Percentiles rank a stretch among this genome's conserved stretches.
phyloP scores from a whole-genome alignment of 306 rosid species.

The Purshia tridentata region DNA sequence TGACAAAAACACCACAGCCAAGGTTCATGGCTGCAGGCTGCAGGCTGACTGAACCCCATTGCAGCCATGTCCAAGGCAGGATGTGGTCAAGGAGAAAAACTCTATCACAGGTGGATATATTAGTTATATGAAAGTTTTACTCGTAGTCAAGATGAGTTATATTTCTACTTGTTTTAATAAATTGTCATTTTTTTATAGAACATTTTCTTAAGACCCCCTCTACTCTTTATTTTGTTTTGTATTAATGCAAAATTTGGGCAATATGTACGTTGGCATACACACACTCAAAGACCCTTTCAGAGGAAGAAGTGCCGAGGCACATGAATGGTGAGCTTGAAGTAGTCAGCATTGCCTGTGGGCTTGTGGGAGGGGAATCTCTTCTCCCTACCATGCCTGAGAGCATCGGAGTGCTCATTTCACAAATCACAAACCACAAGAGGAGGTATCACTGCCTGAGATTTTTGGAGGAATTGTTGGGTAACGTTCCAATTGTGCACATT shows the following conservation, averaged over 20 bases:
- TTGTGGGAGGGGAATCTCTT: conserved; percentile 25
- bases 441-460: conserved; percentile 20
- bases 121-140: too few relatives aligned
- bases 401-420: conserved; percentile 6
- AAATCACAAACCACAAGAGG: not conserved
- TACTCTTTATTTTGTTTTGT: too few relatives aligned
- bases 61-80: too few relatives aligned
- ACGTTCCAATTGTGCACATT: conserved; percentile 39
- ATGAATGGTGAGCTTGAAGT: conserved; percentile 15
- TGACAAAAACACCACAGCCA: too few relatives aligned
- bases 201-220: too few relatives aligned
- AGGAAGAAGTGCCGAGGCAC: conserved; percentile 6
- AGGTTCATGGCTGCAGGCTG: too few relatives aligned
- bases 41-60: too few relatives aligned
- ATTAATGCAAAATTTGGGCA: not conserved
- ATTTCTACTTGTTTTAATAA: too few relatives aligned
- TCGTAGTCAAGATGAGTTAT: too few relatives aligned
- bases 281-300: conserved; percentile 23
- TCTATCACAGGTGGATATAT: too few relatives aligned
- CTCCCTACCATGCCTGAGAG: conserved; percentile 3
- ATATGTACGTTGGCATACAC: conserved; percentile 2
- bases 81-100: too few relatives aligned
- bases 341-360: conserved; percentile 27
- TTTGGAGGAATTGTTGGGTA: conserved; percentile 38
- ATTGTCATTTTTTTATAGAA: too few relatives aligned